Base-by-base conservation (phyloP, 208 protist species). In the Wallacemonas rigidus region DNA sequence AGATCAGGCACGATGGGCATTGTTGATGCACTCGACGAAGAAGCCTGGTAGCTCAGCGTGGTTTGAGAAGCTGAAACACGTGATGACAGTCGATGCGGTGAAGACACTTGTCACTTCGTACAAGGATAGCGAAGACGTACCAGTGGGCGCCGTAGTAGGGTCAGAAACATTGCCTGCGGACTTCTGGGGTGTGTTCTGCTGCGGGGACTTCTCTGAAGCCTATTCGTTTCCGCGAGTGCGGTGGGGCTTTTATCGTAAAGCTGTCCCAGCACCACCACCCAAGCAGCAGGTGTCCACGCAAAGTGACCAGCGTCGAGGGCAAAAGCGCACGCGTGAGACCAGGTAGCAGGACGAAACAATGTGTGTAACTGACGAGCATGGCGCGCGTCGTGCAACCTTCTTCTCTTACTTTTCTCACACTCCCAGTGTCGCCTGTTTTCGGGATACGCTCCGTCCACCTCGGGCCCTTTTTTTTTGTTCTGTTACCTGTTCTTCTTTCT, bases 111-210 rank as follows among this genome's bases (percentile, higher is more conserved):
- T 91, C n/a, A 55, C 45, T 11, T 67, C 64, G 60, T 81, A 91
- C 77, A 75, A 71, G 35, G 79, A 82, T 44, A 43, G 51, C 6
- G 55, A 55, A 12, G 77, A 81, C 43, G 72, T 90, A 26, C 90
- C 87, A 6, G 26, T 17, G 2, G 72, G 69, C 4, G 87, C 75
- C 9, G 70, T 45, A 14, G 80, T 90, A 17, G 84, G 76, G 3
- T 74, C 67, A 12, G 69, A 84, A 9, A 67, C 72, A 64, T 69
- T 95, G 50, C 63, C 77, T 15, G 54, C 35, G 11, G 76, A 83
- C 7, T 91, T 95, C 57, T 95, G 90, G 88, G 67, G 71, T n/a
- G 76, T 81, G n/a, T 79, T 95, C 55, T 77, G 75, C 26, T 41
- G 67, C 38, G 87, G 84, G 2, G 75, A 93, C 57, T 84, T 95